phyloP scores from a whole-genome alignment of 176 grass and related monocot genomes.

The Oryza glumipatula region DNA sequence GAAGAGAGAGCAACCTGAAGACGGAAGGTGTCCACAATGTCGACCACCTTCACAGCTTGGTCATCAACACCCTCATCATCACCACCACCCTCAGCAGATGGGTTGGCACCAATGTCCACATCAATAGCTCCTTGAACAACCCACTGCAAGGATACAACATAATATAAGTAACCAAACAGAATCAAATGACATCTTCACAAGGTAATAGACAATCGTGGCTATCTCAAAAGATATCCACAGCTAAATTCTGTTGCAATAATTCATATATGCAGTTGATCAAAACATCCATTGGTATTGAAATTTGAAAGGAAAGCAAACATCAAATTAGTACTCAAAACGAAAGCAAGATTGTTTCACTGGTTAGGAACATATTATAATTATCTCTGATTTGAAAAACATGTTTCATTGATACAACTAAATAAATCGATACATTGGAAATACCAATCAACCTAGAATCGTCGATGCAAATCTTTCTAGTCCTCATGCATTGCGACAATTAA shows the following conservation, averaged over 20 bases:
- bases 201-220: neutral
- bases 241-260: neutral
- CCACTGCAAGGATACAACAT: constrained; percentile 54
- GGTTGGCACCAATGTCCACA: constrained; percentile 95
- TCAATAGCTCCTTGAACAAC: constrained; percentile 69
- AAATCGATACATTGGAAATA: neutral
- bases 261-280: neutral
- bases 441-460: neutral
- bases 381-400: neutral
- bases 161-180: neutral
- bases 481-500: neutral
- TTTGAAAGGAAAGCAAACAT: neutral
- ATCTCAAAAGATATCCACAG: too few relatives aligned
- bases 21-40: constrained; percentile 93
- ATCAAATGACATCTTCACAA: neutral
- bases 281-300: neutral
- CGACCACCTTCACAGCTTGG: constrained; percentile 66
- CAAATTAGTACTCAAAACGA: neutral
- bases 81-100: constrained; percentile 74
- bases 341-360: neutral
- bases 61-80: constrained; percentile 88
- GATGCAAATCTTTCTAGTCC: neutral
- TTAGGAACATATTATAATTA: neutral
- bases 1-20: constrained; percentile 57
- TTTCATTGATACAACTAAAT: neutral